These are phyloP conservation scores for Emmonsiellopsis sp. DNA, from an alignment of 2,329 filamentous ascomycete species.

Conservation along the genomic window DNA sequence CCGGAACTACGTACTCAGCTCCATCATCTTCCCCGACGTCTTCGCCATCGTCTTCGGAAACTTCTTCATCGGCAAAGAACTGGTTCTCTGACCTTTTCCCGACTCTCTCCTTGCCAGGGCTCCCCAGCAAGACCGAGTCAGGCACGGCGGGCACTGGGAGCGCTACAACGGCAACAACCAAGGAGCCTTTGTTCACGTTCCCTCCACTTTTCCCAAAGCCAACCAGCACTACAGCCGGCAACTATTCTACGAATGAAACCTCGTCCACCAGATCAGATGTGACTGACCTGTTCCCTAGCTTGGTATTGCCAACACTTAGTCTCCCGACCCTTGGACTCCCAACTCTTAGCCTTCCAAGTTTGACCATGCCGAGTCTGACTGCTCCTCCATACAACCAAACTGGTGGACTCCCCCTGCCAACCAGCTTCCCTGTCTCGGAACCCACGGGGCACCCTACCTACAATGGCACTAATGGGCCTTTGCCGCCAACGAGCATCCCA, in stretches of 20 bases:
- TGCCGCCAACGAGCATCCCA: conserved; percentile 11
- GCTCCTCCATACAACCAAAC: background rate
- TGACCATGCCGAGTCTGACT: background rate
- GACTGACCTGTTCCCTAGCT: background rate
- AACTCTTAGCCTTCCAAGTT: background rate
- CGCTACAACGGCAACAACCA: conserved; percentile 1
- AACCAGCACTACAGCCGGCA: conserved; percentile 9
- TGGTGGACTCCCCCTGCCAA: background rate
- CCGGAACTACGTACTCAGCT: background rate
- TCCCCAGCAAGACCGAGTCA: background rate
- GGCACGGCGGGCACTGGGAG: background rate
- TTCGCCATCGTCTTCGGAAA: background rate
- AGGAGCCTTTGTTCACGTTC: conserved; percentile 4
- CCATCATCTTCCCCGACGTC: background rate
- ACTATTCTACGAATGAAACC: conserved; percentile 10
- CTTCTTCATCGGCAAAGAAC: background rate
- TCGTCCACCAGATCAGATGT: background rate
- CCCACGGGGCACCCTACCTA: conserved; percentile 6
- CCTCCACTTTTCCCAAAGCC: conserved; percentile 7
- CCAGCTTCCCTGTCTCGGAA: too few relatives aligned
- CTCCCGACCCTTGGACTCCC: background rate
- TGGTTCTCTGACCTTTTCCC: background rate
- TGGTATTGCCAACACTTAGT: background rate
- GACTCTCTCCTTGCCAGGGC: background rate
- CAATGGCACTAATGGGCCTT: conserved; percentile 7